Evolutionary conservation across 768 basidiomycete genomes (phyloP).

Genomic region (Xerocomus brunneocitrinus): DNA sequence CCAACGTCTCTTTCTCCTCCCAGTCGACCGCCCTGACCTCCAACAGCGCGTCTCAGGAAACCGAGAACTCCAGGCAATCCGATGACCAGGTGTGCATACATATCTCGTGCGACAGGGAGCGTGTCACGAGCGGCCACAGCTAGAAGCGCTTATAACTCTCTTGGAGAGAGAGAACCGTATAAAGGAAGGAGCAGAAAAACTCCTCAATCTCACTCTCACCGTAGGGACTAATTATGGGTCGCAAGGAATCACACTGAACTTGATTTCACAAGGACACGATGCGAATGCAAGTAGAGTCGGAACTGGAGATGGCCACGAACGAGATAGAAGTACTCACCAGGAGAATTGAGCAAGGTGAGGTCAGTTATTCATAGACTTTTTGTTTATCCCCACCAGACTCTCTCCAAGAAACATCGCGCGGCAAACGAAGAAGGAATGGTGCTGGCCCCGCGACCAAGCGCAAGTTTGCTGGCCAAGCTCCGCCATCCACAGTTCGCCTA

Average conservation of each 20-base stretch:
- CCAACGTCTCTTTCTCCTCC: conserved; percentile 29
- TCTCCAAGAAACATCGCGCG: conserved; percentile 25
- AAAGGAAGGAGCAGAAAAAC: conserved; percentile 88
- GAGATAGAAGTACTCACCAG: conserved; percentile 64
- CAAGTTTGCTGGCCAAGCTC: conserved; percentile 33
- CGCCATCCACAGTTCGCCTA: conserved; percentile 24
- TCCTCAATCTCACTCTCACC: conserved; percentile 63
- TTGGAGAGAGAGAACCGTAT: conserved; percentile 76
- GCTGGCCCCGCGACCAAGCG: conserved; percentile 25
- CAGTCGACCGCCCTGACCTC: conserved; percentile 27
- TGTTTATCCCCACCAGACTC: neutral
- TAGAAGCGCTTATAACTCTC: conserved; percentile 62
- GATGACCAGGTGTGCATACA: conserved; percentile 30
- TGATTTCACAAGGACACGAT: conserved; percentile 48
- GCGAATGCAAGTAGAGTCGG: conserved; percentile 67
- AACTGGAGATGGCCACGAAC: conserved; percentile 68
- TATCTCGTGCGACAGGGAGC: neutral
- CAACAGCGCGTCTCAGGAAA: conserved; percentile 21
- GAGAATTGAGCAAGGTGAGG: conserved; percentile 45
- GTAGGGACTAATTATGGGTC: conserved; percentile 30
- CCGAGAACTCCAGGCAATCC: conserved; percentile 15
- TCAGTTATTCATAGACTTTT: neutral
- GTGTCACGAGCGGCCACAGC: conserved; percentile 35
- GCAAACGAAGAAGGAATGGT: conserved; percentile 30
- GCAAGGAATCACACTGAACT: conserved; percentile 8